Base-by-base conservation (phyloP, 1,284 basidiomycete genomes). In the Hemileccinum hortonii region DNA sequence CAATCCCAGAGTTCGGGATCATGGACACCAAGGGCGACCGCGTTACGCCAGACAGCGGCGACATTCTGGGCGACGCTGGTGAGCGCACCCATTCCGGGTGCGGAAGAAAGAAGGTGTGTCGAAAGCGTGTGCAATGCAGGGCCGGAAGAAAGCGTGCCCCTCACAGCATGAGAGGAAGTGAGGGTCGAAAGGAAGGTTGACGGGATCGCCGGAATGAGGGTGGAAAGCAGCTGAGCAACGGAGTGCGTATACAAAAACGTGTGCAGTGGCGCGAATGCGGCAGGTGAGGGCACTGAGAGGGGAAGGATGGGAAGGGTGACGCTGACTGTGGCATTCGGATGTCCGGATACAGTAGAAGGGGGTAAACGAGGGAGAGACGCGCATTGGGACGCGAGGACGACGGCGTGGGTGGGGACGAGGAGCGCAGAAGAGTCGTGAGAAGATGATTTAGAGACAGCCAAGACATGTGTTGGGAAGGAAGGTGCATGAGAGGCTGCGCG, bases 21-120 rank as follows among this genome's bases (percentile, higher is more conserved):
- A 53, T 77, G 74, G 6, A 90, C 61, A n/a, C 87, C 86, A 36
- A 91, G 79, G 3, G 83, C 78, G 44, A 81, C 81, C 58, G 83
- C 77, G 61, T 88, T 85, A 55, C 82, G 77, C 88, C 88, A 91
- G 16, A 90, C 73, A 48, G 84, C 85, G 61, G 85, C 87, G 33
- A 87, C 76, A 59, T 81, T 79, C n/a, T 80, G 76, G 3, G 82
- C 79, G 55, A 81, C 76, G n/a, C 73, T 72, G 39, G 78, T 78
- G 15, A 87, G 72, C 0, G 72, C 75, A 45, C 74, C 72, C 55
- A 81, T 70, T 22, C 66, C 65, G 3, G 75, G 72, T 16, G 75
- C 70, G 56, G 74, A 61, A 12, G 63, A 75, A 24, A 82, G 52
- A 44, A 73, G 74, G 62, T 80, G 79, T 4, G 72, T 58, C 4